A percentile compares a stretch with the other conserved stretches of the same genome.
Evolutionary conservation across 2,329 filamentous ascomycete genomes (phyloP).

Genomic region (Sporothrix schenckii): DNA sequence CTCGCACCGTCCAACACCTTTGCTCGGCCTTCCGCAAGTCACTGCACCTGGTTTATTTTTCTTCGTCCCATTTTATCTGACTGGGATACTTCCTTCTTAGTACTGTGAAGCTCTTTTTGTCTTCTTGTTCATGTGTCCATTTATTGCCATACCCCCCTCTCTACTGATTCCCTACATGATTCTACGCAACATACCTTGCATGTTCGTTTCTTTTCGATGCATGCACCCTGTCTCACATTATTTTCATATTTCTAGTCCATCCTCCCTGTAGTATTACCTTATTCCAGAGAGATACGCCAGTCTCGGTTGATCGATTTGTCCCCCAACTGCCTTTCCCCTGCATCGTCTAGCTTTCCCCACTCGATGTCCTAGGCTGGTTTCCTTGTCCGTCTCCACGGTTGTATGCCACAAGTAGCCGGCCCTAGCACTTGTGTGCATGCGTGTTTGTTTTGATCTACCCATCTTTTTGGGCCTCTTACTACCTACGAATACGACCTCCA

Average conservation of each 20-base stretch:
- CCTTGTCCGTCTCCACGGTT: neutral
- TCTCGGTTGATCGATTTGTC: slow-evolving; percentile 9
- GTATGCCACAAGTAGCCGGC: slow-evolving; percentile 14
- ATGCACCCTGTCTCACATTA: slow-evolving; percentile 18
- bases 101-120: neutral
- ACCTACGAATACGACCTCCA: slow-evolving; percentile 13
- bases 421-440: slow-evolving; percentile 17
- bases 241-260: slow-evolving; percentile 6
- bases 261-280: slow-evolving; percentile 19
- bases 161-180: neutral
- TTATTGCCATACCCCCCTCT: neutral
- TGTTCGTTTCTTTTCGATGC: neutral
- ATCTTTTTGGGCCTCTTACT: neutral
- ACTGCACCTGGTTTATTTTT: neutral
- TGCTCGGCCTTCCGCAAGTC: neutral
- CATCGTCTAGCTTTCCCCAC: slow-evolving; percentile 10
- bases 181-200: neutral
- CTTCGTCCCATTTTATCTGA: neutral
- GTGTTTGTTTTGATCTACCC: slow-evolving; percentile 13
- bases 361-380: neutral
- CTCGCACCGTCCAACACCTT: slow-evolving; percentile 10
- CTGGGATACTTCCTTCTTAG: neutral
- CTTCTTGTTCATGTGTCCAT: neutral
- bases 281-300: slow-evolving; percentile 23
- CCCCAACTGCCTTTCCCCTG: slow-evolving; percentile 8